Evolutionary conservation across 805 yeast species (phyloP), one percentile per base, ranked within the genome.

Genomic region (Suhomyces tanzawaensis): DNA sequence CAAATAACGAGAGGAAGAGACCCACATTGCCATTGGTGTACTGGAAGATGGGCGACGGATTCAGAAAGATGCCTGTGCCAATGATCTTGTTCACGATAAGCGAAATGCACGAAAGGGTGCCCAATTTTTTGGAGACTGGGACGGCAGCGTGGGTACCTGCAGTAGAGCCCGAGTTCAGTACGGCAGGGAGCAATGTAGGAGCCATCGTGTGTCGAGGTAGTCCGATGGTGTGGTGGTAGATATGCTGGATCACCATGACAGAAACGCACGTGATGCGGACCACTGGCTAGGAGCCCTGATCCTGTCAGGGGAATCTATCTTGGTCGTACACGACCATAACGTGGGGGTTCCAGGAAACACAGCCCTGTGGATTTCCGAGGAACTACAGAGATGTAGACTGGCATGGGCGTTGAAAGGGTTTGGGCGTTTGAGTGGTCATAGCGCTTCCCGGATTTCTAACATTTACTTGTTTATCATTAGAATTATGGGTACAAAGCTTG

Each of bases 51-150:
- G 65, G 62, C 7, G 70, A 57, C 2, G 73, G 72, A 16, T 67
- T 66, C 51, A 59, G 59, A 41, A 66, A 67, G 12, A 67, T 63
- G 3, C 73, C 73, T 1, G 73, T 67, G 3, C 73, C 73, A 9
- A 67, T 62, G 64, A 67, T 67, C 44, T 67, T 66, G 50, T 67
- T 67, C 38, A 65, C 64, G 25, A 67, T 66, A 28, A 67, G 58
- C 7, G 71, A 64, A 49, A 66, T 61, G 37, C 71, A 66, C 41
- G 57, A 52, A 9, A 55, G 48, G 19, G 60, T 55, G 34, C 60
- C 60, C 22, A 55, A 38, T 34, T 55, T 55, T 15, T 24, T 24
- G 15, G 33, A 12, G 11, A 17, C 15, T 7, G 37, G 17, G 19
- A n/a, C 6, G 21, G 12, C 12, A 7, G 23, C 23, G 16, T 23